These are phyloP conservation scores for Thuja plicata DNA, from an alignment of 83 land plant species.

Conservation along the genomic window DNA sequence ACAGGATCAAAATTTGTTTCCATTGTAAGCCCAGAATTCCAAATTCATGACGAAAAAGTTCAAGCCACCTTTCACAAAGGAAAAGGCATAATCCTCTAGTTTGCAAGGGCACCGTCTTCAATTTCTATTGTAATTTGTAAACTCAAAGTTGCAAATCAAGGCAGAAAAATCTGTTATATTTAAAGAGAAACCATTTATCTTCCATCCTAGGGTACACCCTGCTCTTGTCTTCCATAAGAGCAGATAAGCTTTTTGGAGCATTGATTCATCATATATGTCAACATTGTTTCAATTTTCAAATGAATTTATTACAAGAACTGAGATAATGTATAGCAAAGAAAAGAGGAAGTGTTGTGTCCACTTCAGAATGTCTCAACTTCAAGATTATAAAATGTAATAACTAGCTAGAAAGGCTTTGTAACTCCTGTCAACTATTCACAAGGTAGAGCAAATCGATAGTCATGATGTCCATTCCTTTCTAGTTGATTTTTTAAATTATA, in stretches of 20 bases:
- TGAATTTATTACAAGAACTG: background rate
- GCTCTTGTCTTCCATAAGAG: background rate
- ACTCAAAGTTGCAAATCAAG: background rate
- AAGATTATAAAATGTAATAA: too few relatives aligned
- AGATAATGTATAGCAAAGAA: background rate
- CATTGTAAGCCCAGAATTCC: background rate
- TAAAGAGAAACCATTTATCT: background rate
- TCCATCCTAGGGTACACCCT: background rate
- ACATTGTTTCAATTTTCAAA: background rate
- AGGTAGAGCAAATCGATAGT: background rate
- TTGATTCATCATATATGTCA: background rate
- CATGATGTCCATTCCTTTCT: background rate
- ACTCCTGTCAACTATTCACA: background rate
- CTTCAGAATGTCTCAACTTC: background rate
- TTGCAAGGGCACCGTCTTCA: background rate
- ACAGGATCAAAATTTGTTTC: background rate
- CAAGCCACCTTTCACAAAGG: too few relatives aligned
- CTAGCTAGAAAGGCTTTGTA: background rate
- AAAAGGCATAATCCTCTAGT: background rate
- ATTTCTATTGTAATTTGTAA: background rate
- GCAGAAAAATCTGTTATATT: background rate
- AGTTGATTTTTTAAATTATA: background rate
- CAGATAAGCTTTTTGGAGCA: background rate
- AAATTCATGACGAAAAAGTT: background rate
- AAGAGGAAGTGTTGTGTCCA: background rate